These are phyloP conservation scores for Prunus campanulata DNA, from an alignment of 306 rosid species.

Conservation along the genomic window DNA sequence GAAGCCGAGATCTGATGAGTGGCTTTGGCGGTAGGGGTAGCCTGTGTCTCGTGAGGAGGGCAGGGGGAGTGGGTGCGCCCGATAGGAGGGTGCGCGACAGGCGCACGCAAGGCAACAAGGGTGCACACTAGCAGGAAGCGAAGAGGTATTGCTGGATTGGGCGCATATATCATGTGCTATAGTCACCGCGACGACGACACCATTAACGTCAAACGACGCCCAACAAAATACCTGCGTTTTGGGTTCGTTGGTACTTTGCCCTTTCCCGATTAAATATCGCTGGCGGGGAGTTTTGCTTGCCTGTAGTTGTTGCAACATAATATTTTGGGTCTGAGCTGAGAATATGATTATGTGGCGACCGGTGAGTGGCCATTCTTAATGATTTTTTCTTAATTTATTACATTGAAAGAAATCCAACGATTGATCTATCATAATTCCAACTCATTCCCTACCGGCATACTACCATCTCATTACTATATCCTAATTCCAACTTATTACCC, in stretches of 20 bases:
- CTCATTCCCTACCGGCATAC: too few relatives aligned
- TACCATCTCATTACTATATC: too few relatives aligned
- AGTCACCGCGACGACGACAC: constrained; percentile 13
- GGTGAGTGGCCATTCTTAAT: too few relatives aligned
- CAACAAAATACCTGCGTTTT: background rate
- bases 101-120: constrained; percentile 45
- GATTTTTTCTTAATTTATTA: too few relatives aligned
- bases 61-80: constrained; percentile 38
- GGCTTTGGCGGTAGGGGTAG: background rate
- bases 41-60: constrained; percentile 1
- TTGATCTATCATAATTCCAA: too few relatives aligned
- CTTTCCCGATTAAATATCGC: background rate
- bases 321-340: too few relatives aligned
- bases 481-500: too few relatives aligned
- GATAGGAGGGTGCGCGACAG: constrained; percentile 55
- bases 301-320: too few relatives aligned
- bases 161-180: constrained; percentile 43
- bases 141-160: constrained; percentile 24
- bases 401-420: too few relatives aligned
- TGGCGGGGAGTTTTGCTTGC: too few relatives aligned
- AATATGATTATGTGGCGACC: too few relatives aligned
- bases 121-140: constrained; percentile 51
- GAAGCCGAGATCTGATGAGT: background rate
- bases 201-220: constrained; percentile 15
- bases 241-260: background rate